A percentile compares a stretch with the other conserved stretches of the same genome.
phyloP scores from a whole-genome alignment of 176 grass and related monocot genomes.

The Calamus simplicifolius region DNA sequence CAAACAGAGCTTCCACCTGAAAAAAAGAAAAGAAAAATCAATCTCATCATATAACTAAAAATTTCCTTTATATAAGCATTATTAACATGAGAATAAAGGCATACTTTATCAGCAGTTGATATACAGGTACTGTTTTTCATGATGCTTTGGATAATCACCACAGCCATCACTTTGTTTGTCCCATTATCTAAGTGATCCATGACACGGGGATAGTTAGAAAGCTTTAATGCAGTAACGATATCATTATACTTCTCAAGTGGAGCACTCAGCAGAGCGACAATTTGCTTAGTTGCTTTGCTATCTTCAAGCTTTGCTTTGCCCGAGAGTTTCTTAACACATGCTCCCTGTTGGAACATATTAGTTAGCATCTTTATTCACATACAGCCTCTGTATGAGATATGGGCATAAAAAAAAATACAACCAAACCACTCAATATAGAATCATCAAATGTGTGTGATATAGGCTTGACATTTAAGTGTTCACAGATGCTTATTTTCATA shows the following conservation, averaged over 20 bases:
- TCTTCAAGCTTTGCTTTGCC: slow-evolving; percentile 92
- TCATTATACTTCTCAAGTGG: slow-evolving; percentile 98
- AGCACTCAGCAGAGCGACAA: slow-evolving; percentile 96
- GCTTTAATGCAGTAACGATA: slow-evolving; percentile 93
- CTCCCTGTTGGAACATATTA: slow-evolving; percentile 59
- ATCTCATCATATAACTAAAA: slow-evolving; percentile 2
- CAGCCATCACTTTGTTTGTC: slow-evolving; percentile 97
- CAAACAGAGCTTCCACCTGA: slow-evolving; percentile 85
- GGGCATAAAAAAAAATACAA: no score
- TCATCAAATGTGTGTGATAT: no score
- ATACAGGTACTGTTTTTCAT: slow-evolving; percentile 97
- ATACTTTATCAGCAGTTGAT: slow-evolving; percentile 92
- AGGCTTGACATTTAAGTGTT: no score
- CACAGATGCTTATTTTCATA: no score
- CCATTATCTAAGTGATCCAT: slow-evolving; percentile 98
- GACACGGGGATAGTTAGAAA: slow-evolving; percentile 96
- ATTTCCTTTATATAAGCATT: slow-evolving; percentile 4
- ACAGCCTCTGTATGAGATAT: no score
- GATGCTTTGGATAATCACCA: slow-evolving; percentile 99
- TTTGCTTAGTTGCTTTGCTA: slow-evolving; percentile 91
- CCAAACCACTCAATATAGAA: no score
- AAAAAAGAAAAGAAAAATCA: slow-evolving; percentile 15
- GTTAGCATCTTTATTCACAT: slow-evolving; percentile 9
- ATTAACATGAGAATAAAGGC: slow-evolving; percentile 16
- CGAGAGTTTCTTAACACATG: slow-evolving; percentile 97